phyloP scores from a whole-genome alignment of 73 alveolate genomes.

The Tetrahymena thermophila region DNA sequence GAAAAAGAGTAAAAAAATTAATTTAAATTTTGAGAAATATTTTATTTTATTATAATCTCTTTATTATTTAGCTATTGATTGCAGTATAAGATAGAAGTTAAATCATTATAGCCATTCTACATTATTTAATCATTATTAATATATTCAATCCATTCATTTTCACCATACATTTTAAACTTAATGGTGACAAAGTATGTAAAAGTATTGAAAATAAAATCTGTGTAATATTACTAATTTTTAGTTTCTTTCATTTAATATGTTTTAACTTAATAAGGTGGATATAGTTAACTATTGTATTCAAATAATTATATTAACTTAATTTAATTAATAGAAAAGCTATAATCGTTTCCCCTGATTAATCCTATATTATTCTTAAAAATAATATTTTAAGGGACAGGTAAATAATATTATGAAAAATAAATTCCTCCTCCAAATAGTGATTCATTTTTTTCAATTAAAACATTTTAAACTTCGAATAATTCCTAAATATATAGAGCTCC shows the following conservation, averaged over 20 bases:
- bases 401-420: not conserved
- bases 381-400: not conserved
- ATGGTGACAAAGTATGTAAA: not conserved
- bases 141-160: not conserved
- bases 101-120: not conserved
- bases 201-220: too few relatives aligned
- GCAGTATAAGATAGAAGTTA: not conserved
- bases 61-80: not conserved
- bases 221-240: too few relatives aligned
- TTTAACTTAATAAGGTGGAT: not conserved
- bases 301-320: not conserved
- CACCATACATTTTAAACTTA: not conserved
- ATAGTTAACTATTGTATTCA: not conserved
- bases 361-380: not conserved
- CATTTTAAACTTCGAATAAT: not conserved
- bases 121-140: too few relatives aligned
- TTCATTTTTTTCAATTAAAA: not conserved
- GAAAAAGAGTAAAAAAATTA: not conserved
- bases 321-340: not conserved
- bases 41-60: too few relatives aligned
- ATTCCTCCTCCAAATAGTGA: not conserved
- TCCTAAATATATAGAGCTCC: not conserved
- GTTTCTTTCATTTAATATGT: not conserved
- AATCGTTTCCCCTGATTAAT: not conserved
- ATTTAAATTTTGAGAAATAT: not conserved